Evolutionary conservation across 208 protist species (phyloP).

Genomic region (Sergeia podlipaevii): DNA sequence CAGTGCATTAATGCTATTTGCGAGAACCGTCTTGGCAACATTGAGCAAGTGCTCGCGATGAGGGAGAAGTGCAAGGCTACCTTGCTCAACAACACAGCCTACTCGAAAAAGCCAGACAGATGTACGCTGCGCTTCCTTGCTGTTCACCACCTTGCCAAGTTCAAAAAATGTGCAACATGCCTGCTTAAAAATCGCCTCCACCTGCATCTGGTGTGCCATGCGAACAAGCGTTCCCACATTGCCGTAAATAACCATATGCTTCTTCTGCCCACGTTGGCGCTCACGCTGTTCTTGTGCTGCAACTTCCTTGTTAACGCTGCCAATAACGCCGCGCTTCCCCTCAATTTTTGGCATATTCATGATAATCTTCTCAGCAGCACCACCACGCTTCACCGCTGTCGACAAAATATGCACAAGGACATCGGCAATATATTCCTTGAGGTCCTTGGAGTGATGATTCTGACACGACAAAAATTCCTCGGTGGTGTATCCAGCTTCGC

Average conservation of each 20-base stretch:
- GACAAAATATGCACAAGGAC: constrained; percentile 34
- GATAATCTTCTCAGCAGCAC: constrained; percentile 48
- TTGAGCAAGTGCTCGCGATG: constrained; percentile 30
- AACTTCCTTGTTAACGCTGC: constrained; percentile 87
- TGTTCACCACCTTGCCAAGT: constrained; percentile 35
- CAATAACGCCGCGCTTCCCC: constrained; percentile 30
- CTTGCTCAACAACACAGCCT: constrained; percentile 44
- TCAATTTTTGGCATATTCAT: constrained; percentile 33
- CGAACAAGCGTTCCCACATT: constrained; percentile 75
- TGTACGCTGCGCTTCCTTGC: constrained; percentile 24
- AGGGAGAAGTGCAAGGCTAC: constrained; percentile 40
- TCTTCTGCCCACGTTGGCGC: constrained; percentile 65
- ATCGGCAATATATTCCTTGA: constrained; percentile 55
- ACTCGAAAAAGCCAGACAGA: constrained; percentile 72
- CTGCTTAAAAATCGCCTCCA: constrained; percentile 70
- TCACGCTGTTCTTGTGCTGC: constrained; percentile 53
- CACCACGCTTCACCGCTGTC: constrained; percentile 37
- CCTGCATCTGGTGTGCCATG: constrained; percentile 71
- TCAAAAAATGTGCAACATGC: constrained; percentile 53
- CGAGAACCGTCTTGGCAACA: constrained; percentile 27
- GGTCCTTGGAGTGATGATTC: constrained; percentile 22
- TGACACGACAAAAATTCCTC: constrained; percentile 31
- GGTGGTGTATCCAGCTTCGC: constrained; percentile 8
- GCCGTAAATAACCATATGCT: constrained; percentile 74
- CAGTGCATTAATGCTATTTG: constrained; percentile 26